Base-by-base conservation (phyloP, 257 asterid species). In the Gentiana dahurica region DNA sequence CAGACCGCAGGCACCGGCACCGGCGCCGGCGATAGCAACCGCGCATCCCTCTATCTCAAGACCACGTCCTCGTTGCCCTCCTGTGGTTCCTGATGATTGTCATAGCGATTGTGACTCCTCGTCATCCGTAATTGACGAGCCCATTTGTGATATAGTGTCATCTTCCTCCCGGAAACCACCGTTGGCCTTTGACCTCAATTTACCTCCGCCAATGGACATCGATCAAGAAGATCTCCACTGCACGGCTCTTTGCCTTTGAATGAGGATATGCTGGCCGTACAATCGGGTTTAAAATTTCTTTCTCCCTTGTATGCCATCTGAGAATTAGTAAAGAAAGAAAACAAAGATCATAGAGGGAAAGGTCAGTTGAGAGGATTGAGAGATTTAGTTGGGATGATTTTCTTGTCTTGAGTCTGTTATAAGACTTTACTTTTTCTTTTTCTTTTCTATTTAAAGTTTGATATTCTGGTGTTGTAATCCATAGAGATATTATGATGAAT, bases 61-160 rank as follows among this genome's bases (percentile, higher is more conserved):
- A 72, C 72, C 74, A 60, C 66, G 77, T 34, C 89, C 92, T 1
- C 71, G 89, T 55, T 82, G 87, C 36, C 95, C 93, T 15, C 93
- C 93, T 2, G 64, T 80, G 36, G 75, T 62, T 3, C 85, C 89
- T 0, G 90, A 83, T 55, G 94, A 83, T 55, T 81, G 87, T 49
- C 87, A 60, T 61, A 79, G 85, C 55, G 87, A 80, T 34, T 80
- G 84, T 41, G 87, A 80, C 61, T 80, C 87, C 0, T 80, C 84
- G 0, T 74, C 81, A 2, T 80, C 87, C 0, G 84, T 80, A 1
- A 63, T 80, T n/a, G 84, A 77, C 39, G 81, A 77, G 38, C 75
- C 72, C 4, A 78, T 67, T 12, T 68, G 70, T 12, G 87, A 71
- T 32, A 69, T 71, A 13, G 79, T 76, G 0, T 77, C 79, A 12